Evolutionary conservation across 2,329 filamentous ascomycete genomes (phyloP), one percentile per base, ranked within the genome.

Genomic region (Clonostachys rosea): DNA sequence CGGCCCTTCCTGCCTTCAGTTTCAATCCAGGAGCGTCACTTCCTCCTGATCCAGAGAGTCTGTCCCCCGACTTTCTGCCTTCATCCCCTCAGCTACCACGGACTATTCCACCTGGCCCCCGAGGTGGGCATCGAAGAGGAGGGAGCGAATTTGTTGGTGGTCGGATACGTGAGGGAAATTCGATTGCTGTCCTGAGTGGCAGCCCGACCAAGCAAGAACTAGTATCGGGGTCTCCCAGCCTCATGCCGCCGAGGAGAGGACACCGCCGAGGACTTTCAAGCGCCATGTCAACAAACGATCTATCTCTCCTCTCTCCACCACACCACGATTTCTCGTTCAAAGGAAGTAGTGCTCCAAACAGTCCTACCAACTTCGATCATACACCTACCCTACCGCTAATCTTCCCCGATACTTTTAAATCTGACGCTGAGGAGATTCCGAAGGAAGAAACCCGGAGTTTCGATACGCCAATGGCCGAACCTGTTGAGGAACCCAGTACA

Each of bases 91-190:
- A 69, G 14, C 78, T 78, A 5, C 68, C 71, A 3, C 66, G 69
- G 36, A 61, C 70, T 2, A 63, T 70, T 16, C 78, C 83, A n/a
- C 76, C 79, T 7, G 75, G 83, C 16, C 72, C 77, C 17, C 75
- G 81, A 50, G 70, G 91, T 60, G 84, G 86, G 33, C 91, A 96
- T 63, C 79, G 85, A 57, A 81, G 91, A 58, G 87, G 87, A 46
- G 87, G 84, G 30, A 96, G 91, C 62, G 91, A 96, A 62, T 91
- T 95, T 58, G 87, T 95, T 42, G 89, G 89, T 36, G 88, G 87
- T 8, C 86, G 86, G 56, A 68, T 78, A 54, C 72, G 81, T 56
- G 65, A 75, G 66, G 69, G 79, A 12, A 79, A 77, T 43, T 72
- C 77, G 1, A 81, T 83, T 44, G 77, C 78, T 10, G 68, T 81